A percentile compares a stretch with the other conserved stretches of the same genome.
These are phyloP conservation scores for Penicillium sp. DNA, from an alignment of 2,329 filamentous ascomycete species.

Conservation along the genomic window DNA sequence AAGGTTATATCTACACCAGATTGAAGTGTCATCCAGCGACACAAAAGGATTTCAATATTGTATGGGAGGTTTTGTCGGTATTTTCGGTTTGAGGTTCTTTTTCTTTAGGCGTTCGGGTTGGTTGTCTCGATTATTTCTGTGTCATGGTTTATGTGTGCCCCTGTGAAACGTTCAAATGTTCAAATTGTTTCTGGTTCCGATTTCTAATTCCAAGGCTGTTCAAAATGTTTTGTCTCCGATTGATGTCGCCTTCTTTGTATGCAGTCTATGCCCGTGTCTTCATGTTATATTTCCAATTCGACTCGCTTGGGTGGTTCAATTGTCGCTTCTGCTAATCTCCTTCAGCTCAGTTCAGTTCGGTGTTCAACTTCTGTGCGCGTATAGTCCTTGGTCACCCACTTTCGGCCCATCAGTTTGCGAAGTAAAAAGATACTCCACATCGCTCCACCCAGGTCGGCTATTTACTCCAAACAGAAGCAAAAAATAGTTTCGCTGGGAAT, in stretches of 20 bases:
- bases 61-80: not conserved
- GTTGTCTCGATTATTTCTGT: constrained; percentile 5
- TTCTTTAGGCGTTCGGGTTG: constrained; percentile 4
- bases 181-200: too few relatives aligned
- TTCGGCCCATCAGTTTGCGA: not conserved
- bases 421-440: not conserved
- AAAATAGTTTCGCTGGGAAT: constrained; percentile 13
- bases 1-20: not conserved
- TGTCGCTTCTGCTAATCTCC: not conserved
- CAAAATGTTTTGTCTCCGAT: not conserved
- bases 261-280: constrained; percentile 1
- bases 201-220: not conserved
- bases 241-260: not conserved
- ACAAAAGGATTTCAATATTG: not conserved
- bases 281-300: constrained; percentile 3
- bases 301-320: not conserved
- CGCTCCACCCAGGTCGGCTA: not conserved
- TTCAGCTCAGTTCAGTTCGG: not conserved
- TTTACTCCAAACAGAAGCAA: not conserved
- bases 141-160: not conserved
- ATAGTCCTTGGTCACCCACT: not conserved
- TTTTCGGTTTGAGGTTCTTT: not conserved
- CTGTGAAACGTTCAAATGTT: not conserved
- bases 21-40: not conserved
- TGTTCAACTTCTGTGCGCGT: not conserved